Evolutionary conservation across 352 stramenopile species (phyloP).

Genomic region (Blastocystis sp.): DNA sequence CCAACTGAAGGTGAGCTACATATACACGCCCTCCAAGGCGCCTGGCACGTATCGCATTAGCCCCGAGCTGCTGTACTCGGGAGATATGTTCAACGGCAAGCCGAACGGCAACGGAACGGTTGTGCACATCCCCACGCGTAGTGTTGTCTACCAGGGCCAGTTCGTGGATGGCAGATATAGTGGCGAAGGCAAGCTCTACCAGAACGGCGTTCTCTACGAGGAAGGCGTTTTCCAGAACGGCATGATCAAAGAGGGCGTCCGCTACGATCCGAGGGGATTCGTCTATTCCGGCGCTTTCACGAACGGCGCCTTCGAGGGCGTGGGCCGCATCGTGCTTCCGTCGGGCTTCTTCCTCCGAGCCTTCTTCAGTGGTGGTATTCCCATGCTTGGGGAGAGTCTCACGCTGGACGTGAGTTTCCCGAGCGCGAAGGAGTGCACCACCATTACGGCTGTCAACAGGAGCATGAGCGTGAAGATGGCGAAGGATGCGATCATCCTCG

Average conservation of each 20-base stretch:
- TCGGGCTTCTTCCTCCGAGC: conserved; percentile 49
- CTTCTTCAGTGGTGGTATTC: neutral
- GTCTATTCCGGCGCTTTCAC: conserved; percentile 31
- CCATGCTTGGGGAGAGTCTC: too few relatives aligned
- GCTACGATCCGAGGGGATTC: conserved; percentile 1
- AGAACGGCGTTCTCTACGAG: conserved; percentile 11
- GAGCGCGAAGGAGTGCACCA: neutral
- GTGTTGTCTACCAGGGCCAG: conserved; percentile 4
- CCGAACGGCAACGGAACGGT: conserved; percentile 38
- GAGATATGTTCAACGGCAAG: conserved; percentile 1
- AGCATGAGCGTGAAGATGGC: neutral
- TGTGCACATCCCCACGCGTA: neutral
- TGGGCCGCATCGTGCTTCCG: conserved; percentile 29
- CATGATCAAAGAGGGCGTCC: conserved; percentile 10
- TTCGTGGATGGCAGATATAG: conserved; percentile 5
- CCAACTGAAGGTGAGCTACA: neutral
- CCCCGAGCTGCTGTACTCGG: conserved; percentile 11
- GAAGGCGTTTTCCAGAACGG: conserved; percentile 27
- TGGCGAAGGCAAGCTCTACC: conserved; percentile 8
- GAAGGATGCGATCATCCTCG: neutral
- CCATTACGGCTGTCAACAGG: neutral
- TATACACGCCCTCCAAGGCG: neutral
- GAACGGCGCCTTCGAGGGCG: conserved; percentile 2
- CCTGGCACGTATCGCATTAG: conserved; percentile 11
- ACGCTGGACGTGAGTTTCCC: neutral